Evolutionary conservation across 1,284 basidiomycete species (phyloP), one percentile per base, ranked within the genome.

Genomic region (Fomitopsis betulina): DNA sequence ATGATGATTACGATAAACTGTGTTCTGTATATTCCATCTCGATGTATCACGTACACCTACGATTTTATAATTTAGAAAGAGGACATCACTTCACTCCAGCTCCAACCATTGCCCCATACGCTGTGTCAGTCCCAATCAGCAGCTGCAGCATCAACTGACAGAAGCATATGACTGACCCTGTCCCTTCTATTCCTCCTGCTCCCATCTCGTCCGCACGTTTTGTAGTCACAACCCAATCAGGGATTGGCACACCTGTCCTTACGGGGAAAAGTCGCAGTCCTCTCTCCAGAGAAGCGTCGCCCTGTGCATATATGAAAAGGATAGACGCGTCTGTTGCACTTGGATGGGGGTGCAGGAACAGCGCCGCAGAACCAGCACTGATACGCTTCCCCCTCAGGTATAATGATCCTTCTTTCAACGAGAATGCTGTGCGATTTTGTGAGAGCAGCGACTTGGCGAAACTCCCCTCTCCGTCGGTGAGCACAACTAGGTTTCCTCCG

Each of bases 301-400:
- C 84, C 6, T 81, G 79, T 5, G 82, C 83, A 8, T 86, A 73
- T 21, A 93, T 72, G 60, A 93, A 80, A 5, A 90, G 69, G 59
- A 83, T 74, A 4, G 80, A 67, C 0, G 74, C 73, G 0, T 63
- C 63, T 1, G 65, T 15, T 32, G 72, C 65, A 7, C 62, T 69
- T 1, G 88, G 86, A 70, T 90, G 88, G 13, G 88, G 87, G 60
- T 88, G 85, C 3, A 88, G 76, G 63, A 91, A 86, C 50, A 92
- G 65, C 25, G 87, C 71, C n/a, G 85, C 86, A 82, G 56, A 57
- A 19, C 45, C 21, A 7, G 53, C 35, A 25, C 55, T 52, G 32
- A 68, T 51, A 3, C 38, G 40, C 7, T 61, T 63, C 13, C 63
- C 66, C 12, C 57, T 57, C 19, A 71, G 45, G 5, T 47, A 23